Evolutionary conservation across 805 yeast genomes (phyloP).

Genomic region (Candida xiaguanensis): DNA sequence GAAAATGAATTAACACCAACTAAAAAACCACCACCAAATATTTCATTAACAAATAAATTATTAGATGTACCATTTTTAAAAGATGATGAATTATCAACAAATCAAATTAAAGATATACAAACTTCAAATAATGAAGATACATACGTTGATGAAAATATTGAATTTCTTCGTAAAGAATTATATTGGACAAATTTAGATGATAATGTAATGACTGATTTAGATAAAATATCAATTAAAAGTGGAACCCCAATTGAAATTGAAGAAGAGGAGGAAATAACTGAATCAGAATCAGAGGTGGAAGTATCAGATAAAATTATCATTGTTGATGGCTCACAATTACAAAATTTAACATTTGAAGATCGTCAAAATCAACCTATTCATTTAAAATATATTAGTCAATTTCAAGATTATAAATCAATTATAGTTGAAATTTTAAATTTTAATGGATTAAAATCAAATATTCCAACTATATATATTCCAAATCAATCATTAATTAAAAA

Average conservation of each 20-base stretch:
- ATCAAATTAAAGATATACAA: slow-evolving; percentile 32
- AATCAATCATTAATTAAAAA: neutral
- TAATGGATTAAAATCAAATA: neutral
- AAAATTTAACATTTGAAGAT: slow-evolving; percentile 19
- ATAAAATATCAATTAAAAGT: neutral
- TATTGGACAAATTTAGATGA: slow-evolving; percentile 3
- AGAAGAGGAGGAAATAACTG: neutral
- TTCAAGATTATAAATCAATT: slow-evolving; percentile 28
- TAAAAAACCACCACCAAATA: neutral
- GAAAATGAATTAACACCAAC: slow-evolving; percentile 8
- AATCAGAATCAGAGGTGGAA: slow-evolving; percentile 12
- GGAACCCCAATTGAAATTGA: too few relatives aligned
- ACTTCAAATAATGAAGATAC: slow-evolving; percentile 16
- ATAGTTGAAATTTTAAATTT: slow-evolving; percentile 29
- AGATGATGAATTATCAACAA: slow-evolving; percentile 41
- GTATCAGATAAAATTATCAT: slow-evolving; percentile 6
- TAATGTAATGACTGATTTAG: neutral
- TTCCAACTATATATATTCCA: neutral
- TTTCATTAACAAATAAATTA: neutral
- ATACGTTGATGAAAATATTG: slow-evolving; percentile 30
- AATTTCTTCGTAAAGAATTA: slow-evolving; percentile 17
- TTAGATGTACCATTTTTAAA: slow-evolving; percentile 26
- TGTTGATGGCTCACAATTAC: slow-evolving; percentile 24
- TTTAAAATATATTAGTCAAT: slow-evolving; percentile 34
- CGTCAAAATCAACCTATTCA: slow-evolving; percentile 28